A percentile compares a stretch with the other conserved stretches of the same genome.
These are phyloP conservation scores for Colletotrichum salicis DNA, from an alignment of 2,329 filamentous ascomycete genomes.

Conservation along the genomic window DNA sequence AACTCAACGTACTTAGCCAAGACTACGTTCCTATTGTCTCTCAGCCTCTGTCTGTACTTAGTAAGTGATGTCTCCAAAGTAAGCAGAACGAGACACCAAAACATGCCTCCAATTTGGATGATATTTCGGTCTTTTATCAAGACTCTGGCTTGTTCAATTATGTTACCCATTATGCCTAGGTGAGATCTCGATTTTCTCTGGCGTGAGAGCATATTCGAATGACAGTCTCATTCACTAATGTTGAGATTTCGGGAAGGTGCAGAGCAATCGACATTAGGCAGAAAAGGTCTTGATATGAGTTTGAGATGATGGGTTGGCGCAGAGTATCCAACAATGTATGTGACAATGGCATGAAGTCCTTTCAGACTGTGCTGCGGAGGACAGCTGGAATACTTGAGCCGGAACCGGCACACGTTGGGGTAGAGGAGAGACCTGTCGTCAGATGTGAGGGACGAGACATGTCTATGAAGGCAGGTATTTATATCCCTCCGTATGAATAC, in stretches of 20 bases:
- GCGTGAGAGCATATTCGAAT: neutral
- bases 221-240: neutral
- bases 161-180: neutral
- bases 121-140: neutral
- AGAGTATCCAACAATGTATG: neutral
- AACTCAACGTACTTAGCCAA: neutral
- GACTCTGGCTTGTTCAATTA: neutral
- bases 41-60: neutral
- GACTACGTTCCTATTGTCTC: conserved; percentile 3
- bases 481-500: neutral
- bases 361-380: neutral
- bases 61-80: too few species aligned
- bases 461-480: neutral
- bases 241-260: neutral
- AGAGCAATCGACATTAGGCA: neutral
- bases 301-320: neutral
- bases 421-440: neutral
- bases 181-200: neutral
- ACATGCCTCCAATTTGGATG: neutral
- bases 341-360: neutral
- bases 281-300: neutral
- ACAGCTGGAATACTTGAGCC: neutral
- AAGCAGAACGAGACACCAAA: neutral
- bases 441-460: neutral
- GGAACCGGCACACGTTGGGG: neutral